Evolutionary conservation across 2,329 filamentous ascomycete species (phyloP), one percentile per base, ranked within the genome.

Genomic region (Aspergillus neoniger): DNA sequence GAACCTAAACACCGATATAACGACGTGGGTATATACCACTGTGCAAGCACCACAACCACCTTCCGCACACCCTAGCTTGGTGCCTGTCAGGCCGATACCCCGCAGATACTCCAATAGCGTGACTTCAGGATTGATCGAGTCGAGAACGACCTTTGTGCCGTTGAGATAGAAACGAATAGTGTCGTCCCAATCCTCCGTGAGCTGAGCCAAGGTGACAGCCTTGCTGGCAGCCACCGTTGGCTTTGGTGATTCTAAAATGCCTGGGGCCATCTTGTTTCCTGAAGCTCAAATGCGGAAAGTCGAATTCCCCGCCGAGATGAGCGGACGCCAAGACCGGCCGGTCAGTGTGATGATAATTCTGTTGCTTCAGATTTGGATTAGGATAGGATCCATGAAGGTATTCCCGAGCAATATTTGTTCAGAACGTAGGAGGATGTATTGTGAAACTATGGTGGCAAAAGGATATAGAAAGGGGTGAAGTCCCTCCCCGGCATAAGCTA

Each of bases 41-140:
- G 67, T 69, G 44, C 67, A 69, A 54, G 95, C 95, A 70, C 95
- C 95, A 72, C 95, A 99, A 2, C 95, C 95, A 64, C 95, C 95
- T 80, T 99, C 95, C 53, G 92, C 92, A 79, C 95, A 99, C 51
- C 95, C 95, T 77, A 98, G 84, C 77, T 99, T 99, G 12, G 95
- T 98, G 14, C 95, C 95, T 4, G 94, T 98, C 68, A 98, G 81
- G 0, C 95, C 95, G 72, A 98, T 91, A 19, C 93, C 94, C 64
- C 95, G 86, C 41, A 99, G 83, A 70, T 98, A 99, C 75, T 98
- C 94, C 6, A 99, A 82, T 32, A 99, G 83, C 0, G 95, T 99
- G 51, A 93, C 83, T 74, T 98, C 94, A 0, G 95, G 95, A 71
- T 98, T 93, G 55, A 95, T 87, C 12, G 91, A 85, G 67, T 97